phyloP scores from a whole-genome alignment of 192 early-diverging fungal genomes.

The Backusella parvicylindrica region DNA sequence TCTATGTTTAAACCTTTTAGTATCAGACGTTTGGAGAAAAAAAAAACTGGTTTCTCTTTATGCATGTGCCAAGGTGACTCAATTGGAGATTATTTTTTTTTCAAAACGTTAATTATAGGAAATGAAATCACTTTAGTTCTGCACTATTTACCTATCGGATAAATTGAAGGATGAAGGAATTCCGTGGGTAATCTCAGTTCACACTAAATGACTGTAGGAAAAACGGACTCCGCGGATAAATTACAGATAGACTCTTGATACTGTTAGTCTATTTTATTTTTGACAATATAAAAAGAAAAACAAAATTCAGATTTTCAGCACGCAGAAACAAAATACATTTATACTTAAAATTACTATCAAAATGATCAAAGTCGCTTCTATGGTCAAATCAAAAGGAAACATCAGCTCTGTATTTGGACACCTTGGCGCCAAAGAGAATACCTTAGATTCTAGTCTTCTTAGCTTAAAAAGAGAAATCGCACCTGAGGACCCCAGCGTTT shows the following conservation, averaged over 20 bases:
- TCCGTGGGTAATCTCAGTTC: neutral
- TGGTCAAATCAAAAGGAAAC: slow-evolving; percentile 14
- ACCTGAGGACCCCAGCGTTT: neutral
- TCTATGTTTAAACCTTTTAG: too few species aligned
- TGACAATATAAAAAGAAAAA: neutral
- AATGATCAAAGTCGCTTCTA: neutral
- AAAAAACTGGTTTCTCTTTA: too few species aligned
- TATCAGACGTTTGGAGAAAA: too few species aligned
- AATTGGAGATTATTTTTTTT: neutral
- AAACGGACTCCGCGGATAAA: neutral
- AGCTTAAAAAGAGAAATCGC: slow-evolving; percentile 18
- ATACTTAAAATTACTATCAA: too few species aligned
- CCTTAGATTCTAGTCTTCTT: slow-evolving; percentile 17
- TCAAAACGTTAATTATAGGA: neutral
- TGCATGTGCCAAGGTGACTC: neutral
- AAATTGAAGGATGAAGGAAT: neutral
- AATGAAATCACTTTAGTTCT: neutral
- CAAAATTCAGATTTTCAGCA: neutral
- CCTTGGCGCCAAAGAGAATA: slow-evolving; percentile 7
- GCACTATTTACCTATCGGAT: neutral
- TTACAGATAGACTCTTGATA: neutral
- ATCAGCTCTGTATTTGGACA: slow-evolving; percentile 23
- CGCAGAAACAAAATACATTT: neutral
- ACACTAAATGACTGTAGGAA: neutral
- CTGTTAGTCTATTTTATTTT: neutral